A percentile compares a stretch with the other conserved stretches of the same genome.
phyloP scores from a whole-genome alignment of 140 eudicot species.

The Senecio squalidus region DNA sequence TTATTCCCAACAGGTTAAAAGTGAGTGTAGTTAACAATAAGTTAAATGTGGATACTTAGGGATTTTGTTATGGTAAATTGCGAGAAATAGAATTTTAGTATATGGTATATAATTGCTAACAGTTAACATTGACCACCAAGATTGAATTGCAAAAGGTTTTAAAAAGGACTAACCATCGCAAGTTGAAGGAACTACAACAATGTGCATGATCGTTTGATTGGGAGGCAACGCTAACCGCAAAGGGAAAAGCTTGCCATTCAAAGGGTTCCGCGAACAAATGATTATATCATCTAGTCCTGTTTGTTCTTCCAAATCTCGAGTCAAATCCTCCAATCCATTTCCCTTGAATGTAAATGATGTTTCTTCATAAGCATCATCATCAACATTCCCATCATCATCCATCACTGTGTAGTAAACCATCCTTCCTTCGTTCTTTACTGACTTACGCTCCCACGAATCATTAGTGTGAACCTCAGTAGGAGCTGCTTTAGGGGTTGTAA shows the following conservation, averaged over 20 bases:
- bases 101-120: too few relatives aligned
- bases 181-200: conserved; percentile 67
- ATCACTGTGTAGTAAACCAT: conserved; percentile 45
- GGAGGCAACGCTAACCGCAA: conserved; percentile 82
- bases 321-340: conserved; percentile 53
- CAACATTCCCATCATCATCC: conserved; percentile 50
- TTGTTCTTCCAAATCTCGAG: conserved; percentile 51
- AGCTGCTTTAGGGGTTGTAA: conserved; percentile 21
- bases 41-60: too few relatives aligned
- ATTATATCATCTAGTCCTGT: conserved; percentile 53
- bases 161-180: conserved; percentile 45
- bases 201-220: conserved; percentile 46
- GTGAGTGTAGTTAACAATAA: too few relatives aligned
- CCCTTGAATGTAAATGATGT: conserved; percentile 51
- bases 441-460: conserved; percentile 15
- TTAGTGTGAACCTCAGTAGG: conserved; percentile 33
- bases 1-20: too few relatives aligned
- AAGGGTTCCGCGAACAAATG: conserved; percentile 49
- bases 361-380: conserved; percentile 41
- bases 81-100: too few relatives aligned
- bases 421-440: conserved; percentile 50
- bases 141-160: background rate
- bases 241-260: conserved; percentile 75
- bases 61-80: too few relatives aligned
- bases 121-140: background rate